A percentile compares a stretch with the other conserved stretches of the same genome.
phyloP scores from a whole-genome alignment of 768 basidiomycete genomes.

The Tricholoma terreum region DNA sequence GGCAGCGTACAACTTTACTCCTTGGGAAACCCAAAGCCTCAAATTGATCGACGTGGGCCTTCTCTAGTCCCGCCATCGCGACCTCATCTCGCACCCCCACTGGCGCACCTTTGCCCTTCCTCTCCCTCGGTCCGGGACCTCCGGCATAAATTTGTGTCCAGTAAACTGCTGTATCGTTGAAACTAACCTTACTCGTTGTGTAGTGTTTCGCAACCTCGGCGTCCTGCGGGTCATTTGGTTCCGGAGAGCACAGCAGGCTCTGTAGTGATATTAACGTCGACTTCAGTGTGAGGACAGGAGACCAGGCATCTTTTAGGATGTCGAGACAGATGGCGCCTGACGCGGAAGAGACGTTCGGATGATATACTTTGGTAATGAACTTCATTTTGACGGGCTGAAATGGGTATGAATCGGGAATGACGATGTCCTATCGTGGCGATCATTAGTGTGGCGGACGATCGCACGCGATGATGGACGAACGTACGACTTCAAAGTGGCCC shows the following conservation, averaged over 20 bases:
- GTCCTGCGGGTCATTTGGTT: constrained; percentile 96
- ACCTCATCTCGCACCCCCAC: constrained; percentile 51
- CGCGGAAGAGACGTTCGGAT: constrained; percentile 92
- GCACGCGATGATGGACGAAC: constrained; percentile 27
- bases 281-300: constrained; percentile 92
- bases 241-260: constrained; percentile 87
- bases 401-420: constrained; percentile 87
- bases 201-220: constrained; percentile 98
- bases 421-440: constrained; percentile 66
- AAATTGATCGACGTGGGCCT: constrained; percentile 81
- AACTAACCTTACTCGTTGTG: constrained; percentile 80
- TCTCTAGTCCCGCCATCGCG: constrained; percentile 80
- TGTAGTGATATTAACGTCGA: constrained; percentile 95
- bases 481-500: constrained; percentile 86
- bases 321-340: constrained; percentile 95
- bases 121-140: constrained; percentile 51
- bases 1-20: constrained; percentile 73
- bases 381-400: constrained; percentile 98
- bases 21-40: constrained; percentile 79
- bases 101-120: constrained; percentile 38
- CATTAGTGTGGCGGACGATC: constrained; percentile 5
- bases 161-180: constrained; percentile 89
- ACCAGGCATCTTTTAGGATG: constrained; percentile 88
- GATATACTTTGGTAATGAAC: constrained; percentile 95
- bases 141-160: constrained; percentile 95